Conservation (phyloP, 2,329 filamentous ascomycete genomes). For the Neobulgaria alba region DNA sequence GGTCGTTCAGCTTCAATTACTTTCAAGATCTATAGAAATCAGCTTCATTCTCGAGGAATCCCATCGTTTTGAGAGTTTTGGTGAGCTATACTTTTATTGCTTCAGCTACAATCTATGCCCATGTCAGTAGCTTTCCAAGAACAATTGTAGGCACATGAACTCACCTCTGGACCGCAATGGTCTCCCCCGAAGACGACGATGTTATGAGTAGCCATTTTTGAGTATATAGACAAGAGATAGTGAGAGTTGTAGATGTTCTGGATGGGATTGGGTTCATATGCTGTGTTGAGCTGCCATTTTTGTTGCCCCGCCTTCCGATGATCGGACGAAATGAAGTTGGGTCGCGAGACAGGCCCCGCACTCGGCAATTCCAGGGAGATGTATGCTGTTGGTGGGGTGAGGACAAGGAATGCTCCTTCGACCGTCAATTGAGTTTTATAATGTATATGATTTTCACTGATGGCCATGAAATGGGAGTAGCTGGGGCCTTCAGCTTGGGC, state of each 20-base stretch:
- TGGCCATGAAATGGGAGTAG: no score
- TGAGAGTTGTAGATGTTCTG: no score
- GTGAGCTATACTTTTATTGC: constrained; percentile 68
- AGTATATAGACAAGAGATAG: neutral
- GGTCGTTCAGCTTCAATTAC: constrained; percentile 65
- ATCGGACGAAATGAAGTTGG: constrained; percentile 5
- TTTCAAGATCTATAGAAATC: constrained; percentile 56
- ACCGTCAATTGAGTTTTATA: no score
- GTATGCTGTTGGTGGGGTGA: no score
- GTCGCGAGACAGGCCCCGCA: neutral
- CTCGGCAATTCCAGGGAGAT: constrained; percentile 1
- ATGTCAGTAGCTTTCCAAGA: constrained; percentile 7
- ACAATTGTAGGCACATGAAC: constrained; percentile 20
- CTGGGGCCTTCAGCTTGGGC: no score
- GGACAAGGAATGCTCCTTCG: no score
- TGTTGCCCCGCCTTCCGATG: constrained; percentile 14
- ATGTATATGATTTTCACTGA: no score
- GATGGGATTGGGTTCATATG: no score
- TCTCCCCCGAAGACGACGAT: constrained; percentile 78
- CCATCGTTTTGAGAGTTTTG: neutral
- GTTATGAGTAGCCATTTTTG: constrained; percentile 60
- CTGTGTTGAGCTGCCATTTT: no score
- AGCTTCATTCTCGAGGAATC: neutral
- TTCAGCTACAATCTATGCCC: constrained; percentile 71
- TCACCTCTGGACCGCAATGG: constrained; percentile 78